A percentile compares a stretch with the other conserved stretches of the same genome.
phyloP scores from a whole-genome alignment of 1,284 basidiomycete species.

The Malassezia obtusa region DNA sequence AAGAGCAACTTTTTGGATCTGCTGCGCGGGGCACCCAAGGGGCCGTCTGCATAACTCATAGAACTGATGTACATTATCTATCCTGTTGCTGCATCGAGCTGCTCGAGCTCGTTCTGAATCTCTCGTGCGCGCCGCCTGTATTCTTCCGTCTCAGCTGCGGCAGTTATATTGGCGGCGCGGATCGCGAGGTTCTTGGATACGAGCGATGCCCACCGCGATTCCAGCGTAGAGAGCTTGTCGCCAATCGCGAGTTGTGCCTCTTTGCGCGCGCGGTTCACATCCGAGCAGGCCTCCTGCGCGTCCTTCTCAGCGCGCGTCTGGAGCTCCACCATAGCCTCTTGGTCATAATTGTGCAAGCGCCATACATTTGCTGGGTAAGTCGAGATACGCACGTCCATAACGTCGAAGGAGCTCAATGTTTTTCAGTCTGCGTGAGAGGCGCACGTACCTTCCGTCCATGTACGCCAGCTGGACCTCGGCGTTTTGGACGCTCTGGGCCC shows the following conservation, averaged over 20 bases:
- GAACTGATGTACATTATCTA: slow-evolving; percentile 8
- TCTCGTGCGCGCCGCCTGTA: slow-evolving; percentile 39
- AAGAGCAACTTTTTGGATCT: slow-evolving; percentile 45
- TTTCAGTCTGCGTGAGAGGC: slow-evolving; percentile 55
- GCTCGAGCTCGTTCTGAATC: slow-evolving; percentile 7
- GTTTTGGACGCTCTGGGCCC: slow-evolving; percentile 66
- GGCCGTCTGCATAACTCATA: neutral
- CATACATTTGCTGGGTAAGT: slow-evolving; percentile 23
- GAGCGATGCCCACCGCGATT: slow-evolving; percentile 77
- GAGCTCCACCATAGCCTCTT: slow-evolving; percentile 23
- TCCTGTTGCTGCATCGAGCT: slow-evolving; percentile 6
- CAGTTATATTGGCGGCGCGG: slow-evolving; percentile 77
- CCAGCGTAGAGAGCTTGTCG: slow-evolving; percentile 64
- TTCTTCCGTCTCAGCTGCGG: slow-evolving; percentile 60
- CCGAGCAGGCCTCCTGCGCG: slow-evolving; percentile 19
- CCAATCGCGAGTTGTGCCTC: slow-evolving; percentile 60
- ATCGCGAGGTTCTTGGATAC: slow-evolving; percentile 77
- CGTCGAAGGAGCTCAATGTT: slow-evolving; percentile 75
- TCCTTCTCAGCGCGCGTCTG: slow-evolving; percentile 16
- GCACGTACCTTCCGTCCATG: slow-evolving; percentile 60
- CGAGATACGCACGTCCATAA: slow-evolving; percentile 70
- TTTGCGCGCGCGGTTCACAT: slow-evolving; percentile 29
- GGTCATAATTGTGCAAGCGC: slow-evolving; percentile 32
- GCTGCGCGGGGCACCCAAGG: slow-evolving; percentile 8
- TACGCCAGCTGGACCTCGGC: slow-evolving; percentile 80